Percentiles rank a stretch among this genome's conserved stretches.
Evolutionary conservation across 352 stramenopile species (phyloP).

Genomic region (Pythium aristosporum): DNA sequence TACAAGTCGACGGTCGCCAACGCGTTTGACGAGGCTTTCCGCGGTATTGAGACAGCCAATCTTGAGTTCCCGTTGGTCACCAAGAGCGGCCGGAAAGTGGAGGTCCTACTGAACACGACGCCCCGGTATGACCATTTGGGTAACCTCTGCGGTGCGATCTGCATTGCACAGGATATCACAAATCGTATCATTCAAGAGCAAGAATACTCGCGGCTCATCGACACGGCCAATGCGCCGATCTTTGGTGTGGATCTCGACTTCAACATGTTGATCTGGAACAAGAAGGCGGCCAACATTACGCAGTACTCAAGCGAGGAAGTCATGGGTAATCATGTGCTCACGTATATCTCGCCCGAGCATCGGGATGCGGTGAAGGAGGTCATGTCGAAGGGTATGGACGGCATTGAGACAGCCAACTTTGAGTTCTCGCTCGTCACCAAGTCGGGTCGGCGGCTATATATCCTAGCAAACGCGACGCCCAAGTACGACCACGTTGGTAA

Average conservation of each 20-base stretch:
- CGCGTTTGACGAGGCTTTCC: slow-evolving; percentile 51
- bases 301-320: slow-evolving; percentile 89
- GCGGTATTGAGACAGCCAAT: slow-evolving; percentile 70
- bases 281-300: slow-evolving; percentile 88
- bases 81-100: slow-evolving; percentile 62
- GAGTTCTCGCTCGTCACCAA: slow-evolving; percentile 85
- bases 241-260: slow-evolving; percentile 80
- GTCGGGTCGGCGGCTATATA: slow-evolving; percentile 60
- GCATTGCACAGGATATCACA: slow-evolving; percentile 83
- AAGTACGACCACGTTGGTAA: slow-evolving; percentile 71
- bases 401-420: slow-evolving; percentile 76
- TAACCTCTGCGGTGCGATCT: slow-evolving; percentile 76
- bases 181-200: slow-evolving; percentile 84
- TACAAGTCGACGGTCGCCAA: slow-evolving; percentile 40
- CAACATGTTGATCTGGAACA: slow-evolving; percentile 89
- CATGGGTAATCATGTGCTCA: slow-evolving; percentile 82
- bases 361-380: slow-evolving; percentile 58
- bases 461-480: slow-evolving; percentile 74
- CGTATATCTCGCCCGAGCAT: slow-evolving; percentile 86
- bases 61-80: slow-evolving; percentile 88
- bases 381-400: slow-evolving; percentile 65
- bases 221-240: slow-evolving; percentile 89
- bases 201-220: slow-evolving; percentile 83
- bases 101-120: slow-evolving; percentile 84
- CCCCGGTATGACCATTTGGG: slow-evolving; percentile 79